Conservation (phyloP, 306 rosid genomes). For the Dicorynia guianensis region DNA sequence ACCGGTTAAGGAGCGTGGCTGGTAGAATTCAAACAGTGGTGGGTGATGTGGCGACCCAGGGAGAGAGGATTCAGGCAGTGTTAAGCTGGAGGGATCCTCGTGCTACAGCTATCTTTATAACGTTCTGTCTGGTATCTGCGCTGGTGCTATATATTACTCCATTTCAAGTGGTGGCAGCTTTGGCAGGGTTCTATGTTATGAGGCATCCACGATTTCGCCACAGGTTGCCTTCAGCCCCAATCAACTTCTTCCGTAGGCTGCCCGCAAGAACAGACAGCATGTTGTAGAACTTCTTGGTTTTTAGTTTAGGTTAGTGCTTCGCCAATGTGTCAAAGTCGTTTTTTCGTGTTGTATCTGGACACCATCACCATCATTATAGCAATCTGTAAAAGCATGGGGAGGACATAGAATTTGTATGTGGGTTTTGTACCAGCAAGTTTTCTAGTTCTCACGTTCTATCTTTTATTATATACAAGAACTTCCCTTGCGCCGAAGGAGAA, state of each 20-base stretch:
- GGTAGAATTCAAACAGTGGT: slow-evolving; percentile 45
- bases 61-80: slow-evolving; percentile 57
- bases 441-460: slow-evolving; percentile 6
- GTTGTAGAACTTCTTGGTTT: slow-evolving; percentile 34
- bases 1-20: slow-evolving; percentile 44
- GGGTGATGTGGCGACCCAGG: slow-evolving; percentile 55
- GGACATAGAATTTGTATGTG: slow-evolving; percentile 17
- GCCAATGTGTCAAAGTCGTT: slow-evolving; percentile 19
- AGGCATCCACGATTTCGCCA: slow-evolving; percentile 53
- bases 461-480: background rate
- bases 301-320: background rate
- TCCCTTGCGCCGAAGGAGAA: too few relatives aligned
- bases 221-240: slow-evolving; percentile 43
- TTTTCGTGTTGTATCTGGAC: background rate
- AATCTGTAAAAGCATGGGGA: slow-evolving; percentile 4
- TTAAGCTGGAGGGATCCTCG: slow-evolving; percentile 62
- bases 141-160: slow-evolving; percentile 46
- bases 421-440: slow-evolving; percentile 20
- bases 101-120: slow-evolving; percentile 45
- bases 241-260: slow-evolving; percentile 52
- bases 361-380: slow-evolving; percentile 11
- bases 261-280: slow-evolving; percentile 51
- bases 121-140: slow-evolving; percentile 33
- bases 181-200: slow-evolving; percentile 47
- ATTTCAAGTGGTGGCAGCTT: slow-evolving; percentile 43